Evolutionary conservation across 805 yeast species (phyloP).

Genomic region (Candida awuae): DNA sequence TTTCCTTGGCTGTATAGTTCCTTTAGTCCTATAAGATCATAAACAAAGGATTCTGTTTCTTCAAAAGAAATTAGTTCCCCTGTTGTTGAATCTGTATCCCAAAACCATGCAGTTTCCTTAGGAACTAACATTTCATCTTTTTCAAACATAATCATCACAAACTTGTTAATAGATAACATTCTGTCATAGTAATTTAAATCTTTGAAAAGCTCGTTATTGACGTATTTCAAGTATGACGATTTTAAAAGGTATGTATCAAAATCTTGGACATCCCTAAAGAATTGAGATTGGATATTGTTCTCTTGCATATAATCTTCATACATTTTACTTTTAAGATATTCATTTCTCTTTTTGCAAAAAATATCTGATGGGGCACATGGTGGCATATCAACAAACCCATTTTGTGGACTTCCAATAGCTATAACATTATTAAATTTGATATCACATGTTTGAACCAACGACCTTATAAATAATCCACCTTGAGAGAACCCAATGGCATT

Average conservation of each 20-base stretch:
- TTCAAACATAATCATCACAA: constrained; percentile 53
- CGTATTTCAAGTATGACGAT: constrained; percentile 53
- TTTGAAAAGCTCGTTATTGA: constrained; percentile 51
- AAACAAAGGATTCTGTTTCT: constrained; percentile 40
- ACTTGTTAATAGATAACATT: constrained; percentile 36
- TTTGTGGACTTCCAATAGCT: constrained; percentile 78
- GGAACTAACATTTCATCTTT: constrained; percentile 68
- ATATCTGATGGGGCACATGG: constrained; percentile 40
- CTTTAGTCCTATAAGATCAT: constrained; percentile 55
- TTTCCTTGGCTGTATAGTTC: constrained; percentile 35
- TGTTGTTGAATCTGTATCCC: constrained; percentile 39
- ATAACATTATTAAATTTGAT: constrained; percentile 42
- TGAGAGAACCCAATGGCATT: constrained; percentile 76
- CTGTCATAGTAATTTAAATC: constrained; percentile 33
- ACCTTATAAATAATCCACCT: constrained; percentile 75
- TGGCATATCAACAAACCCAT: constrained; percentile 66
- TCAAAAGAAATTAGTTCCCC: constrained; percentile 39
- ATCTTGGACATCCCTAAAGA: constrained; percentile 50
- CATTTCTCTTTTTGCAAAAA: constrained; percentile 48
- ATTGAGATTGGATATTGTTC: constrained; percentile 62
- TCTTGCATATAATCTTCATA: constrained; percentile 53
- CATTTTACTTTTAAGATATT: constrained; percentile 47
- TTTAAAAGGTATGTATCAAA: constrained; percentile 46
- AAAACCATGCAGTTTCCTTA: constrained; percentile 62
- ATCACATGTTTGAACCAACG: constrained; percentile 53